Evolutionary conservation across 169 alveolate genomes (phyloP), one percentile per base, ranked within the genome.

Genomic region (Plasmodium inui): DNA sequence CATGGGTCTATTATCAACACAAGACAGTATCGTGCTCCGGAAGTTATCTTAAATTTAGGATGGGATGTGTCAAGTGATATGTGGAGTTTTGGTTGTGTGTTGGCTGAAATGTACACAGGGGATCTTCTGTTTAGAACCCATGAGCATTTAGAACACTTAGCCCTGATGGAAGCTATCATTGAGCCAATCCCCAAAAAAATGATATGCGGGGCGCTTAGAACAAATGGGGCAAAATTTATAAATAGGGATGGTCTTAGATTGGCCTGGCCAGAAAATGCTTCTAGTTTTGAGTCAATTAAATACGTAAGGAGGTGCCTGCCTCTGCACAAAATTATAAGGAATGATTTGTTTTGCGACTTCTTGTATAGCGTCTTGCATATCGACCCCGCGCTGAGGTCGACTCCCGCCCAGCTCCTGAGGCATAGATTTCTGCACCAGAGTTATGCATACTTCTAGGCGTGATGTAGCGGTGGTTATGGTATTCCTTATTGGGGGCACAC

Each of bases 21-120:
- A 8, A 94, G 99, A 74, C 99, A 99, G 81, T 99, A 99, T 95
- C 94, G 99, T 67, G 99, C 99, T 17, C 99, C 99, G 1, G 99
- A 99, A 93, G 99, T 99, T 14, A 98, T 99, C 41, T 92, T 99
- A 82, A 98, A 97, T 93, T 82, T 97, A 50, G 98, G 98, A 57
- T 99, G 99, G 99, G 97, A 98, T 88, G 97, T 96, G 92, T 96
- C 98, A 67, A 97, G 99, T 95, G 99, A 99, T 96, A 96, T 99
- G 94, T 99, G 99, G 99, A 97, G 99, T 28, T 95, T 98, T 86
- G 99, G 99, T 6, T 99, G 99, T 90, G 98, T 98, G 41, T 92
- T 99, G 86, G 96, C 97, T 82, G 99, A 99, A 96, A 78, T 98
- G 19, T 98, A 98, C 95, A 97, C 99, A 34, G 99, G 99, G 17